A percentile compares a stretch with the other conserved stretches of the same genome.
phyloP scores from a whole-genome alignment of 768 basidiomycete genomes.

The Exidia glandulosa region DNA sequence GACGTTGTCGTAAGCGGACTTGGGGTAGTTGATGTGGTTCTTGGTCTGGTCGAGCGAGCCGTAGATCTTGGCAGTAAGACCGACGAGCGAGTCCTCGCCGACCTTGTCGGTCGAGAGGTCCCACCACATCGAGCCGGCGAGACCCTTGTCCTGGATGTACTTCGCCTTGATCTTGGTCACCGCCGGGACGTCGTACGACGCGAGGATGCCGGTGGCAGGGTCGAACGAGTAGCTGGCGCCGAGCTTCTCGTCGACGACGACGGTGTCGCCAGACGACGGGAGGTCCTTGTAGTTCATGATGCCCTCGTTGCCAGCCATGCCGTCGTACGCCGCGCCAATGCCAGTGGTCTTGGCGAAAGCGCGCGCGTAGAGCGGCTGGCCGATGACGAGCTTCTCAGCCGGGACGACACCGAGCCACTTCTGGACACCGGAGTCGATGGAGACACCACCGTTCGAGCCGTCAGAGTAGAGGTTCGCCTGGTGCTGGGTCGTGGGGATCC shows the following conservation, averaged over 20 bases:
- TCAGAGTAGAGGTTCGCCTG: constrained; percentile 20
- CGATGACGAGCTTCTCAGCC: constrained; percentile 22
- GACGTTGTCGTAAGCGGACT: constrained; percentile 3
- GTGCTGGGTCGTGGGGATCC: constrained; percentile 21
- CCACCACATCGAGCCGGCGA: constrained; percentile 18
- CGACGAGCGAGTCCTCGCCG: constrained; percentile 5
- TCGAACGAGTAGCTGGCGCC: constrained; percentile 26
- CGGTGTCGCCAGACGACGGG: constrained; percentile 11
- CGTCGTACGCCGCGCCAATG: constrained; percentile 18
- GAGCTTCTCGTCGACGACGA: constrained; percentile 17
- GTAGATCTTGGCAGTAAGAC: background rate
- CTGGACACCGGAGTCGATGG: constrained; percentile 20
- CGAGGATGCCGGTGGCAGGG: constrained; percentile 15
- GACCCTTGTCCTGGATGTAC: constrained; percentile 19
- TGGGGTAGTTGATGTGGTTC: constrained; percentile 6
- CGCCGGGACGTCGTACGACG: constrained; percentile 23
- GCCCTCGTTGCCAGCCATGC: constrained; percentile 19
- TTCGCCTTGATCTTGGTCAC: constrained; percentile 19
- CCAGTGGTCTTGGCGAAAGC: constrained; percentile 23
- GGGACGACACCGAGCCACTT: constrained; percentile 19
- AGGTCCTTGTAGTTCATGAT: constrained; percentile 24
- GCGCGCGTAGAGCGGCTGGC: constrained; percentile 25
- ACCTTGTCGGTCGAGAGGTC: constrained; percentile 3
- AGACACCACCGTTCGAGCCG: constrained; percentile 10
- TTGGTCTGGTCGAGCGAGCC: constrained; percentile 1